Evolutionary conservation across 805 yeast species (phyloP).

Genomic region (Pichia kluyveri): DNA sequence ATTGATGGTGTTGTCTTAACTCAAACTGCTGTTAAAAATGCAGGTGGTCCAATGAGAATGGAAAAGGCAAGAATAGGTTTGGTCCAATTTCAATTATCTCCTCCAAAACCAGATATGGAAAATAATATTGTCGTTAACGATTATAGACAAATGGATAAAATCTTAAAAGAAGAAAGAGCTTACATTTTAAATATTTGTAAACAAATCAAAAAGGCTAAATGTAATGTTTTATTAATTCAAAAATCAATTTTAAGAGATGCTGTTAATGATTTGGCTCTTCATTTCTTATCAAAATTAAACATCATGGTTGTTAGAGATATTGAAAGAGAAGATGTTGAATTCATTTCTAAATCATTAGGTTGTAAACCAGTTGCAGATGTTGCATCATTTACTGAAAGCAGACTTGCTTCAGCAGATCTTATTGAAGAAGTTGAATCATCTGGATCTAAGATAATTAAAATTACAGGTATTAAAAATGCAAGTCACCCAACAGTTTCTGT

Average conservation of each 20-base stretch:
- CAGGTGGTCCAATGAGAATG: constrained; percentile 91
- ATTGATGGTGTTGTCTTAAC: constrained; percentile 91
- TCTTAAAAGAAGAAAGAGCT: constrained; percentile 94
- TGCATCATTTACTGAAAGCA: constrained; percentile 86
- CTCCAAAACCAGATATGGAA: constrained; percentile 97
- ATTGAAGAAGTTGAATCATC: constrained; percentile 86
- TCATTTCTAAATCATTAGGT: constrained; percentile 73
- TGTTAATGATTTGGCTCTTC: constrained; percentile 88
- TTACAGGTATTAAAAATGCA: constrained; percentile 67
- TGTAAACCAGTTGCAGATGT: constrained; percentile 96
- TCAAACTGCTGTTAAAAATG: constrained; percentile 79
- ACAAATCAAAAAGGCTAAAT: constrained; percentile 92
- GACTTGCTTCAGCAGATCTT: constrained; percentile 85
- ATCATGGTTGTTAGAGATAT: constrained; percentile 93
- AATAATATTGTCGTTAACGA: constrained; percentile 95
- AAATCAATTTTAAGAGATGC: constrained; percentile 93
- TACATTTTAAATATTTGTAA: constrained; percentile 91
- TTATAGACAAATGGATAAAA: constrained; percentile 98
- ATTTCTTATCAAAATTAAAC: constrained; percentile 85
- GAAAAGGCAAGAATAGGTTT: constrained; percentile 90
- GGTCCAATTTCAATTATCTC: constrained; percentile 89
- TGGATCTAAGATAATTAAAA: constrained; percentile 81
- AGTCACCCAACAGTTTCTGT: constrained; percentile 71
- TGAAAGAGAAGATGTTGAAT: constrained; percentile 94
- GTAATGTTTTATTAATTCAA: constrained; percentile 85